A percentile compares a stretch with the other conserved stretches of the same genome.
Evolutionary conservation across 2,329 filamentous ascomycete genomes (phyloP).

Genomic region (Delphinella strobiligena): DNA sequence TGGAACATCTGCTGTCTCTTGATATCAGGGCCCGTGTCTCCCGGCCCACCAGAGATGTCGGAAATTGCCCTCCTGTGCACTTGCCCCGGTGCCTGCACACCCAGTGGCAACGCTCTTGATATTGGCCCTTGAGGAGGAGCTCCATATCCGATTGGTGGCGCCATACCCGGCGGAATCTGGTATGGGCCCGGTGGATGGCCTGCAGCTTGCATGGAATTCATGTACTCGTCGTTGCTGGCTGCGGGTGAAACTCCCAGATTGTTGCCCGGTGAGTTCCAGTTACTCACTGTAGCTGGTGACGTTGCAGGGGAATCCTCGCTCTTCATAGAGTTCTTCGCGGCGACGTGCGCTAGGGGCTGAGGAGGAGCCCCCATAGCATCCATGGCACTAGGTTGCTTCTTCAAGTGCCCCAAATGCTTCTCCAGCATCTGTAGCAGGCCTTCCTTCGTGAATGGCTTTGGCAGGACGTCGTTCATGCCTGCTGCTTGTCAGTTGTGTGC

Average conservation of each 20-base stretch:
- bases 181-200: constrained; percentile 24
- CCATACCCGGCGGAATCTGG: constrained; percentile 16
- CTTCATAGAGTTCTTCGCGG: constrained; percentile 44
- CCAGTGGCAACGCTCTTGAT: no score
- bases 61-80: constrained; percentile 49
- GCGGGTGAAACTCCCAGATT: constrained; percentile 47
- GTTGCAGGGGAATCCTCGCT: constrained; percentile 52
- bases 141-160: not conserved
- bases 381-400: constrained; percentile 39
- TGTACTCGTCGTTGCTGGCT: constrained; percentile 35
- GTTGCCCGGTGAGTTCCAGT: constrained; percentile 52
- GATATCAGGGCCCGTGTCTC: constrained; percentile 36
- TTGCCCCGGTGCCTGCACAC: no score
- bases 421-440: constrained; percentile 72
- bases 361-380: constrained; percentile 34
- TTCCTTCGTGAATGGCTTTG: constrained; percentile 87
- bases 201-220: constrained; percentile 29
- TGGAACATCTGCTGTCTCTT: constrained; percentile 50
- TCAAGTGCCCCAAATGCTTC: constrained; percentile 74
- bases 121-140: no score
- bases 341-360: constrained; percentile 38
- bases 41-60: constrained; percentile 44
- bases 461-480: constrained; percentile 97
- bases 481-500: constrained; percentile 32
- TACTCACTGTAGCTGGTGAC: constrained; percentile 47